These are phyloP conservation scores for Sporothrix globosa DNA, from an alignment of 2,329 filamentous ascomycete genomes.

Conservation along the genomic window DNA sequence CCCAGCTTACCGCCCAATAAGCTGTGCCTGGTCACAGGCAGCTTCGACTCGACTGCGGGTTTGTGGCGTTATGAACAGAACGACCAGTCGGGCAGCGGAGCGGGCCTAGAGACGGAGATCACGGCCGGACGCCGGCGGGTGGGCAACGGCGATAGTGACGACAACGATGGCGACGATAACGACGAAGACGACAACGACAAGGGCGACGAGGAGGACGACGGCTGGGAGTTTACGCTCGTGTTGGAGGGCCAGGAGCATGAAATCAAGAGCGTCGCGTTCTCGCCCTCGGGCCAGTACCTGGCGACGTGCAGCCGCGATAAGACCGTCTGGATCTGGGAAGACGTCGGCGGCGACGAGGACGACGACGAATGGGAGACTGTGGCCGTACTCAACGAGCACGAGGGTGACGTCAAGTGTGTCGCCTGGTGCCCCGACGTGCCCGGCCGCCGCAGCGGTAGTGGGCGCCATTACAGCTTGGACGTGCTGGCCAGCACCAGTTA, in stretches of 20 bases:
- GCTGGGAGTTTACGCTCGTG: constrained; percentile 91
- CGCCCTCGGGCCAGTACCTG: constrained; percentile 73
- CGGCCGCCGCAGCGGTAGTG: constrained; percentile 44
- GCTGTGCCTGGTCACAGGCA: constrained; percentile 85
- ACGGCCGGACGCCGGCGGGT: constrained; percentile 31
- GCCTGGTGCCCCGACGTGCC: constrained; percentile 80
- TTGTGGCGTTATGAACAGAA: constrained; percentile 72
- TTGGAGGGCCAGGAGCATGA: constrained; percentile 95
- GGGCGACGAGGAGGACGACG: constrained; percentile 67
- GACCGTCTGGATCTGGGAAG: constrained; percentile 98
- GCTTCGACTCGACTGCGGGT: constrained; percentile 90
- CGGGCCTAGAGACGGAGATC: constrained; percentile 48
- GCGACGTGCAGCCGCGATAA: constrained; percentile 94
- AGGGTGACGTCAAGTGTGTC: constrained; percentile 92
- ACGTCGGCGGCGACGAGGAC: constrained; percentile 70
- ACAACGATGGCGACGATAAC: constrained; percentile 31
- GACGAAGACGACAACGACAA: constrained; percentile 44
- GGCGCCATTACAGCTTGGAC: constrained; percentile 59
- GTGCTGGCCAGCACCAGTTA: constrained; percentile 90
- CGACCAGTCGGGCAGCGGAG: constrained; percentile 44
- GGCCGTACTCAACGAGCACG: constrained; percentile 90
- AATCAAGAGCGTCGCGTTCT: constrained; percentile 79
- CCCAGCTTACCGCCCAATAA: constrained; percentile 64
- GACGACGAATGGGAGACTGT: constrained; percentile 98
- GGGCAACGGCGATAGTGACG: constrained; percentile 30